Conservation (phyloP, 2,329 filamentous ascomycete species). For the Fusarium solani-melongenae region DNA sequence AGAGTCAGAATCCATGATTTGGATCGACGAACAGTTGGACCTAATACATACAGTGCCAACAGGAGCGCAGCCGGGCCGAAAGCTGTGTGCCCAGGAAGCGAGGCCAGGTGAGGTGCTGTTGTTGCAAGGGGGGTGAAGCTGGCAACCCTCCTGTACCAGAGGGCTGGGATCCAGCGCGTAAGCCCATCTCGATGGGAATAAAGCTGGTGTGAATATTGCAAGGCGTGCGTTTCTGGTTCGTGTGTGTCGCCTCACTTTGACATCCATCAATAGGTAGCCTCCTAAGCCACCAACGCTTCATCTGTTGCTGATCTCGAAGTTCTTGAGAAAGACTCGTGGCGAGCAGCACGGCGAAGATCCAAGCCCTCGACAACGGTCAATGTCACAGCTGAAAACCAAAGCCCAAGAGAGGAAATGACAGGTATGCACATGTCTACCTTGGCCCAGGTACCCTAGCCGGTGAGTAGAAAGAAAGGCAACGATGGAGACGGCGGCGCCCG, state of each 20-base stretch:
- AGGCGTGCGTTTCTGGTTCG: not conserved
- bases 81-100: not conserved
- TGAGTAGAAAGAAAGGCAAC: conserved; percentile 32
- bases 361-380: not conserved
- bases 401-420: conserved; percentile 5
- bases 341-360: not conserved
- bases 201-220: not conserved
- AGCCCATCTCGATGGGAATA: not conserved
- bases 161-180: conserved; percentile 30
- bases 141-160: conserved; percentile 27
- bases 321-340: not conserved
- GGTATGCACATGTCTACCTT: conserved; percentile 9
- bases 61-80: conserved; percentile 3
- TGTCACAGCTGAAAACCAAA: not conserved
- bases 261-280: not conserved
- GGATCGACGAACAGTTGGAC: conserved; percentile 27
- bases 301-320: not conserved
- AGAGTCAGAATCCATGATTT: conserved; percentile 19
- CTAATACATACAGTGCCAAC: conserved; percentile 18
- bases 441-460: conserved; percentile 18
- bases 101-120: conserved; percentile 7
- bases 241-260: not conserved
- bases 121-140: conserved; percentile 17
- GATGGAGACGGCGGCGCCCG: conserved; percentile 23
- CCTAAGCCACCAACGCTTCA: not conserved